Base-by-base conservation (phyloP, 257 asterid genomes). In the Paraleonurus japonicus region DNA sequence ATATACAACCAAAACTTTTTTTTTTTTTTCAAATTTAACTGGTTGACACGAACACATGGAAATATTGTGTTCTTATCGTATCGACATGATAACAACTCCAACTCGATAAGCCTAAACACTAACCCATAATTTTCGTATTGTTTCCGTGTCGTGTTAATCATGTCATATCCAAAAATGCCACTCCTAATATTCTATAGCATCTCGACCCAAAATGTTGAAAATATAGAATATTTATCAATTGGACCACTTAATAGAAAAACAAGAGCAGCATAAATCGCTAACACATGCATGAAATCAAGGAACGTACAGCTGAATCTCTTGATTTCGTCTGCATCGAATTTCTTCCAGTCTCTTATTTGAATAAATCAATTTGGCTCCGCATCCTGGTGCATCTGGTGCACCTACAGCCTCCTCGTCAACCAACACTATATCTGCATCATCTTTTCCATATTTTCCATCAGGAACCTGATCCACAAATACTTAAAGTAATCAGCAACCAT, bases 351-450 rank as follows among this genome's bases (percentile, higher is more conserved):
- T 80, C 26, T 69, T 63, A 63, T 74, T 69, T 11, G 80, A 76
- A 64, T 28, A 78, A 55, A 90, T 72, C 72, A 90, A 65, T 84
- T 92, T 92, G 19, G 97, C 97, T 78, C 98, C 98, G 51, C 85
- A 72, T 37, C 96, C 98, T 66, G 86, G 83, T 51, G 79, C 74
- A 70, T 85, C 87, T 28, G 76, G 80, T 75, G 88, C 59, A 48
- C 93, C 98, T 3, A 92, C 97, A 26, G 97, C 93, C 79, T 92
- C 96, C 78, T 92, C 96, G 74, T 92, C 97, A 68, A 92, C 98
- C 89, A 90, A 74, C 64, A 92, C 96, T 50, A 78, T 75, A 70
- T 85, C 91, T 28, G 76, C 71, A 43, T 68, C 43, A 48, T 75
- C 82, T 61, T 78, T 73, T 10, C 82, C 95, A 17, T 86, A 84